phyloP scores from a whole-genome alignment of 2,329 filamentous ascomycete species.

The Calycina herbarum region DNA sequence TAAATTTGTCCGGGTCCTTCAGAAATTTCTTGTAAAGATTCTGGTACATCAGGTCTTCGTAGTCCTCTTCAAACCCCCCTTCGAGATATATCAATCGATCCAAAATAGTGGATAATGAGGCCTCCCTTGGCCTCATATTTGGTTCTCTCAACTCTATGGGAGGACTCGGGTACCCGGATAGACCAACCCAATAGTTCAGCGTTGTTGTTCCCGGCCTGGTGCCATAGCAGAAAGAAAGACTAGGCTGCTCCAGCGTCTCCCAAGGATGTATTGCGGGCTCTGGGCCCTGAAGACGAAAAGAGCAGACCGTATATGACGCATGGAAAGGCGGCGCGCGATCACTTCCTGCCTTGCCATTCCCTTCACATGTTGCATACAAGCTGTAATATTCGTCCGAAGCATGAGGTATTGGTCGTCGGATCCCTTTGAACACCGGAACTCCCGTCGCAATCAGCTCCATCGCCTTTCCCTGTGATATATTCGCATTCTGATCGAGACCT shows the following conservation, averaged over 20 bases:
- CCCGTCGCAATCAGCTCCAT: constrained; percentile 59
- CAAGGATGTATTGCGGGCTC: constrained; percentile 48
- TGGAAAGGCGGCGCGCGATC: constrained; percentile 26
- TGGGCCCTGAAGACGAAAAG: constrained; percentile 29
- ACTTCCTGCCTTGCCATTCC: constrained; percentile 40
- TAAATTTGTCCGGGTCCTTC: constrained; percentile 63
- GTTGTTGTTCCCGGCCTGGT: constrained; percentile 68
- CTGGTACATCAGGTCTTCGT: constrained; percentile 58
- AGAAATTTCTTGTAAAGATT: constrained; percentile 68
- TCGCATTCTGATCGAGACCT: constrained; percentile 49
- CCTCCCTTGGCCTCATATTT: constrained; percentile 58
- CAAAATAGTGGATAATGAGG: constrained; percentile 58
- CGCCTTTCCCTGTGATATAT: constrained; percentile 54
- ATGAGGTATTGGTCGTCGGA: constrained; percentile 55
- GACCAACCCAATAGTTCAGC: constrained; percentile 66
- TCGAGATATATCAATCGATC: constrained; percentile 61
- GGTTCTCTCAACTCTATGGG: constrained; percentile 58
- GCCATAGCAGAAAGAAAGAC: constrained; percentile 67
- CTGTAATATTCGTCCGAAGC: constrained; percentile 54
- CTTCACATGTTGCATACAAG: constrained; percentile 53
- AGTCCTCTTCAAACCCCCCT: constrained; percentile 54
- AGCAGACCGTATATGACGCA: constrained; percentile 22
- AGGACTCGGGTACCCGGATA: constrained; percentile 57
- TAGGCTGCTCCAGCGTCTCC: constrained; percentile 74
- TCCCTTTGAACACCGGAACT: constrained; percentile 56